Evolutionary conservation across 345 rosid genomes (phyloP).

Genomic region (Fremontodendron californicum): DNA sequence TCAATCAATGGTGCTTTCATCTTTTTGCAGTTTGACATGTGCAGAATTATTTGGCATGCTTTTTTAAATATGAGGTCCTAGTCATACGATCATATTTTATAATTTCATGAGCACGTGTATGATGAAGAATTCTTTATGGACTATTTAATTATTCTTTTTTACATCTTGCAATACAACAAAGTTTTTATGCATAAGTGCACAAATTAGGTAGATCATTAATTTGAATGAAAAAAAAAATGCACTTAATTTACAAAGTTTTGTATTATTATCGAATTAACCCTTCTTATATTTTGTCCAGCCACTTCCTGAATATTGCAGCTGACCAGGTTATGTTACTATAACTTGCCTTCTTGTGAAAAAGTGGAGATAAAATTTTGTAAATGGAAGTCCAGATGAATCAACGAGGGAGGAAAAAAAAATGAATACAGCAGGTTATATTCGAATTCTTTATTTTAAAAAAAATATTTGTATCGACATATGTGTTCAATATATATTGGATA

Average conservation of each 20-base stretch:
- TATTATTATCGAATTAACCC: not conserved
- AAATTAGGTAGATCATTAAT: not conserved
- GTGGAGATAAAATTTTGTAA: too few relatives aligned
- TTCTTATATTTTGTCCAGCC: not conserved
- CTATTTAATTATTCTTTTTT: not conserved
- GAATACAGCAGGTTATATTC: too few relatives aligned
- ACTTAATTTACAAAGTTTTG: too few relatives aligned
- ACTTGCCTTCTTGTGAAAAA: too few relatives aligned
- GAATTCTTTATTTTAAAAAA: too few relatives aligned
- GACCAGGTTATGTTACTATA: not conserved
- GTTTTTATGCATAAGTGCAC: not conserved
- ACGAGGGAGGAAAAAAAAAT: not conserved
- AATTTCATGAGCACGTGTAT: constrained; percentile 4
- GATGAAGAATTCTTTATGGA: not conserved
- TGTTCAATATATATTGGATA: too few relatives aligned
- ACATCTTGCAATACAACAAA: too few relatives aligned
- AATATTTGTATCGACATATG: too few relatives aligned
- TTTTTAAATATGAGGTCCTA: constrained; percentile 18
- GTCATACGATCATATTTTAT: constrained; percentile 6
- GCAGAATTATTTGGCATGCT: constrained; percentile 11
- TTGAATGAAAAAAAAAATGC: not conserved
- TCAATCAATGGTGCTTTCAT: not conserved
- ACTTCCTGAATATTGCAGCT: not conserved
- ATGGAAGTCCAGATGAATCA: not conserved
- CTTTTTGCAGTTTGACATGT: constrained; percentile 18